Percentiles rank a stretch among this genome's conserved stretches.
phyloP scores from a whole-genome alignment of 768 basidiomycete species.

The Omphalotus guepiniiformis region DNA sequence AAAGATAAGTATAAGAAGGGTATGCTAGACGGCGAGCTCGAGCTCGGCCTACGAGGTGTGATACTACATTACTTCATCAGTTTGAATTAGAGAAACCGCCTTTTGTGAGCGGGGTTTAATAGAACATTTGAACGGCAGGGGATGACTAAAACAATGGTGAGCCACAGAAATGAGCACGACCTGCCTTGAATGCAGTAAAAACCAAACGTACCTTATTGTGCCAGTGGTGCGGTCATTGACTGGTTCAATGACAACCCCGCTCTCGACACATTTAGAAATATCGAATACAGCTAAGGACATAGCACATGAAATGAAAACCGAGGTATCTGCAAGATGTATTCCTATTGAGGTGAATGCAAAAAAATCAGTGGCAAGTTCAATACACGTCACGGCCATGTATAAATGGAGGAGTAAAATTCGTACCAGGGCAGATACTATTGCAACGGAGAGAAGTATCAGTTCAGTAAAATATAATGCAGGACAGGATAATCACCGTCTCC shows the following conservation, averaged over 20 bases:
- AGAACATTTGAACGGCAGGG: slow-evolving; percentile 56
- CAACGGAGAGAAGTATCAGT: slow-evolving; percentile 1
- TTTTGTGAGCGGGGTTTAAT: slow-evolving; percentile 59
- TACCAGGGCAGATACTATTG: slow-evolving; percentile 46
- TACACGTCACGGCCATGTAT: background rate
- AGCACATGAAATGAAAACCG: slow-evolving; percentile 48
- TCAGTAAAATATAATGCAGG: slow-evolving; percentile 4
- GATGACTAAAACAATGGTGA: slow-evolving; percentile 37
- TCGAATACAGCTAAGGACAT: slow-evolving; percentile 51
- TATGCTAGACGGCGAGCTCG: too few species aligned
- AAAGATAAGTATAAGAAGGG: too few species aligned
- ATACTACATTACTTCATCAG: slow-evolving; percentile 31
- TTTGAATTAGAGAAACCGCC: slow-evolving; percentile 49
- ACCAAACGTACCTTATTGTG: slow-evolving; percentile 50
- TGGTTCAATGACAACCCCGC: slow-evolving; percentile 44
- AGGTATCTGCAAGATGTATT: slow-evolving; percentile 49
- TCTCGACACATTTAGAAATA: slow-evolving; percentile 42
- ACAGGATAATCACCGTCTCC: slow-evolving; percentile 45
- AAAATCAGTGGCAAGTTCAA: slow-evolving; percentile 11
- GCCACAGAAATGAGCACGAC: slow-evolving; percentile 2
- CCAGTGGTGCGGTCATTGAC: slow-evolving; percentile 55
- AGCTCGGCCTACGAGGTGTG: too few species aligned
- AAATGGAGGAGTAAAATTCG: background rate
- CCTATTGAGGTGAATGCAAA: slow-evolving; percentile 27
- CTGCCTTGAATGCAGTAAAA: background rate